Evolutionary conservation across 2,329 filamentous ascomycete species (phyloP).

Genomic region (Aspergillus intermedius): DNA sequence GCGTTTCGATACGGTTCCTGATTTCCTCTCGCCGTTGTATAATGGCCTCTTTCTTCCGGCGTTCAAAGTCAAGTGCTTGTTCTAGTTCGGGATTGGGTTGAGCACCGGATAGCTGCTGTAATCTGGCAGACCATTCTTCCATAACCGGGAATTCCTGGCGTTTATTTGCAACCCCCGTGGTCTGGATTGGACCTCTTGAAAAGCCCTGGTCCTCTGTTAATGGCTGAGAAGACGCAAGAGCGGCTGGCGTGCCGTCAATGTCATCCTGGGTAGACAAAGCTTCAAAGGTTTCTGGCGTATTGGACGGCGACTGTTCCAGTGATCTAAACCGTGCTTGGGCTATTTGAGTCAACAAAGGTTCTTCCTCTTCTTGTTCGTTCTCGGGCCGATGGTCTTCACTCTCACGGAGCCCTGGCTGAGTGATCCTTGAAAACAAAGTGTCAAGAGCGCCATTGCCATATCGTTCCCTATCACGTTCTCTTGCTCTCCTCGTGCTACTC

Average conservation of each 20-base stretch:
- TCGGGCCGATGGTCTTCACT: not conserved
- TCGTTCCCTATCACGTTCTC: conserved; percentile 15
- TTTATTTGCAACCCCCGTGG: conserved; percentile 1
- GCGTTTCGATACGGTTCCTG: conserved; percentile 1
- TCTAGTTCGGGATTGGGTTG: conserved; percentile 15
- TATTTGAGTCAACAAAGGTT: conserved; percentile 7
- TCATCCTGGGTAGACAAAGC: not conserved
- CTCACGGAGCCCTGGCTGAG: conserved; percentile 4
- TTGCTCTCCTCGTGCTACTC: conserved; percentile 5
- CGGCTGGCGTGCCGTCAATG: not conserved
- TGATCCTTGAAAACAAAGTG: conserved; percentile 22
- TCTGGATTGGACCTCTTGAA: not conserved
- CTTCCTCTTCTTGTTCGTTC: not conserved
- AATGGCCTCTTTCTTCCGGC: conserved; percentile 30
- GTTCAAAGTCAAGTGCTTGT: conserved; percentile 34
- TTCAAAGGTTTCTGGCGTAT: not conserved
- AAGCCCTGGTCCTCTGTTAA: not conserved
- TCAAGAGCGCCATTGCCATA: conserved; percentile 24
- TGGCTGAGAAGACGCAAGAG: not conserved
- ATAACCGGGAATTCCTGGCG: conserved; percentile 15
- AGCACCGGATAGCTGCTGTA: conserved; percentile 12
- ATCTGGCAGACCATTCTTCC: conserved; percentile 17
- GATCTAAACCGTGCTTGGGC: conserved; percentile 10
- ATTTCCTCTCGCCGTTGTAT: conserved; percentile 18
- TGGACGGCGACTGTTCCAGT: not conserved